Conservation (phyloP, 2,329 filamentous ascomycete species). For the Epichloe bromicola region DNA sequence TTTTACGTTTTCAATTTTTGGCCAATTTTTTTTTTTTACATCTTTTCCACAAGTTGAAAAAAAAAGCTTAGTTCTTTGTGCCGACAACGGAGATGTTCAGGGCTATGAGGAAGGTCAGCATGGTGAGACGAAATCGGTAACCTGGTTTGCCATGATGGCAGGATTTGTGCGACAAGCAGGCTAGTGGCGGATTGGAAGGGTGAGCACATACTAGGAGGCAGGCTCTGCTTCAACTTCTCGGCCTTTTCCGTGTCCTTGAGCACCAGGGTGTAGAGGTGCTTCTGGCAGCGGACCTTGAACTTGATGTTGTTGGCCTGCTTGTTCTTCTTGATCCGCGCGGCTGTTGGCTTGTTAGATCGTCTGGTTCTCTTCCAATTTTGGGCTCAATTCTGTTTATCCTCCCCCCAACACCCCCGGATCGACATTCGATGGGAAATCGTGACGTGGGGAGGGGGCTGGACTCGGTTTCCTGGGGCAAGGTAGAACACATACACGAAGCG, state of each 20-base stretch:
- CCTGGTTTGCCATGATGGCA: too few relatives aligned
- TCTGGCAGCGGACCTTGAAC: constrained; percentile 99
- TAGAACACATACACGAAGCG: constrained; percentile 76
- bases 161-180: too few relatives aligned
- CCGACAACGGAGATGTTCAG: constrained; percentile 40
- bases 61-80: constrained; percentile 34
- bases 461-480: constrained; percentile 4
- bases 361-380: background rate
- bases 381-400: background rate
- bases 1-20: constrained; percentile 10
- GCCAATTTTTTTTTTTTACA: background rate
- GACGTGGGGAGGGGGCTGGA: constrained; percentile 1
- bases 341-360: constrained; percentile 26
- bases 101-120: constrained; percentile 18
- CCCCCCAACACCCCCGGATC: background rate
- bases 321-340: constrained; percentile 93
- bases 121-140: too few relatives aligned
- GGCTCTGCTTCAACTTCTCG: constrained; percentile 99
- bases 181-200: background rate
- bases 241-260: constrained; percentile 99
- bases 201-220: constrained; percentile 75
- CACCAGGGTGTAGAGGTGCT: constrained; percentile 93
- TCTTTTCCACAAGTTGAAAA: background rate
- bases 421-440: background rate
- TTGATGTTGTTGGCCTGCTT: constrained; percentile 85